Conservation (phyloP, 2,329 filamentous ascomycete species). For the Exophiala sp. region DNA sequence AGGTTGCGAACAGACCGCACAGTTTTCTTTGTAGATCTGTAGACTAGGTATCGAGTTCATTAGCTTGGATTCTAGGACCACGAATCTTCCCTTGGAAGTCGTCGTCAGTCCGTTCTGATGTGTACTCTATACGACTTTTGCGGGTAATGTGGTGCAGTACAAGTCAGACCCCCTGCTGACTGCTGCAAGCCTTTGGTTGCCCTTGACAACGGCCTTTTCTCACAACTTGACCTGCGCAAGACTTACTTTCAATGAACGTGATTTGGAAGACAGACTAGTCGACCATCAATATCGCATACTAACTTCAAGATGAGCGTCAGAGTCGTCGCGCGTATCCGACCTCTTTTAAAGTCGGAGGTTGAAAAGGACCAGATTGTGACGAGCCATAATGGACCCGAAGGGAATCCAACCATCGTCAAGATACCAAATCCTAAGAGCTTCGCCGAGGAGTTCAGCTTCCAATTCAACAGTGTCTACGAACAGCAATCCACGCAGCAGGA, state of each 20-base stretch:
- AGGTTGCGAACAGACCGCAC: too few relatives aligned
- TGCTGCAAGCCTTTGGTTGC: too few relatives aligned
- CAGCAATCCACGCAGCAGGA: conserved; percentile 75
- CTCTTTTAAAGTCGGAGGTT: conserved; percentile 78
- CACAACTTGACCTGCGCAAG: not conserved
- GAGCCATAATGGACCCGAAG: conserved; percentile 57
- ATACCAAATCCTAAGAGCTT: conserved; percentile 95
- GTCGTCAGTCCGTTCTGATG: too few relatives aligned
- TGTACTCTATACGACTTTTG: too few relatives aligned
- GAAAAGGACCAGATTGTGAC: conserved; percentile 83
- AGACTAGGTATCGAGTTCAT: too few relatives aligned
- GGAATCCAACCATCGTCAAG: conserved; percentile 65
- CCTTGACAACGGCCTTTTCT: too few relatives aligned
- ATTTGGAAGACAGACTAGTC: not conserved
- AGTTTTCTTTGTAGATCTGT: too few relatives aligned
- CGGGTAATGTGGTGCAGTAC: too few relatives aligned
- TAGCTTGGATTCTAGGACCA: too few relatives aligned
- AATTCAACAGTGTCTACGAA: conserved; percentile 92
- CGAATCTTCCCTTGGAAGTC: too few relatives aligned
- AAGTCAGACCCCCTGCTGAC: too few relatives aligned
- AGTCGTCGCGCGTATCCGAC: conserved; percentile 87
- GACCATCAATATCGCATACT: not conserved
- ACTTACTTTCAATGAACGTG: not conserved
- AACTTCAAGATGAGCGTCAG: conserved; percentile 52
- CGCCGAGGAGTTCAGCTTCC: conserved; percentile 84